phyloP scores from a whole-genome alignment of 305 asterid genomes.

The Ajuga reptans region DNA sequence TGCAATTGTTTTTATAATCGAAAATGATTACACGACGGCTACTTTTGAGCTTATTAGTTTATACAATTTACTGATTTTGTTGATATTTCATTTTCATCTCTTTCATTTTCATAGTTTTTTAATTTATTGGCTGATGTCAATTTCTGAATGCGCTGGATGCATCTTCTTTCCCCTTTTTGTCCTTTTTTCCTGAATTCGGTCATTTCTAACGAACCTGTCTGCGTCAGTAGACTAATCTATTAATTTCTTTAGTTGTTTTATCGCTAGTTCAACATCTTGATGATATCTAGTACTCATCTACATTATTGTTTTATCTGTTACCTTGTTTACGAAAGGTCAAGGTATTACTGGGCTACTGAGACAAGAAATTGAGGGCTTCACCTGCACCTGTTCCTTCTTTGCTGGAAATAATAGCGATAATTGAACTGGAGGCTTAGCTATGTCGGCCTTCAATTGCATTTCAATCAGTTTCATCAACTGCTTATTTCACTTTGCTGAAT shows the following conservation, averaged over 20 bases:
- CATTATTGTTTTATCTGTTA: background rate
- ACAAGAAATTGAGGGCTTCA: conserved; percentile 24
- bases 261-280: background rate
- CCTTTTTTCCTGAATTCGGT: background rate
- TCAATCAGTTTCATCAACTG: conserved; percentile 52
- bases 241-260: background rate
- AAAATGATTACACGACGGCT: background rate
- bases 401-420: background rate
- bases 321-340: conserved; percentile 24
- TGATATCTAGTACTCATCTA: background rate
- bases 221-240: background rate
- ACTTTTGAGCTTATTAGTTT: background rate
- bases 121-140: background rate
- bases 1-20: background rate
- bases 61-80: background rate
- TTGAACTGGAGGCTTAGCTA: conserved; percentile 36
- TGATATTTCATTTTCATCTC: background rate
- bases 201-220: background rate
- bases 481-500: conserved; percentile 75
- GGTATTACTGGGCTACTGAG: conserved; percentile 5
- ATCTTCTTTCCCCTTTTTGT: background rate
- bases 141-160: conserved; percentile 12
- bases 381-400: conserved; percentile 20
- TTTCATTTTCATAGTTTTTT: background rate
- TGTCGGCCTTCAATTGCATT: conserved; percentile 48